Conservation (phyloP, 2,329 filamentous ascomycete genomes). For the Ascochyta koolunga region DNA sequence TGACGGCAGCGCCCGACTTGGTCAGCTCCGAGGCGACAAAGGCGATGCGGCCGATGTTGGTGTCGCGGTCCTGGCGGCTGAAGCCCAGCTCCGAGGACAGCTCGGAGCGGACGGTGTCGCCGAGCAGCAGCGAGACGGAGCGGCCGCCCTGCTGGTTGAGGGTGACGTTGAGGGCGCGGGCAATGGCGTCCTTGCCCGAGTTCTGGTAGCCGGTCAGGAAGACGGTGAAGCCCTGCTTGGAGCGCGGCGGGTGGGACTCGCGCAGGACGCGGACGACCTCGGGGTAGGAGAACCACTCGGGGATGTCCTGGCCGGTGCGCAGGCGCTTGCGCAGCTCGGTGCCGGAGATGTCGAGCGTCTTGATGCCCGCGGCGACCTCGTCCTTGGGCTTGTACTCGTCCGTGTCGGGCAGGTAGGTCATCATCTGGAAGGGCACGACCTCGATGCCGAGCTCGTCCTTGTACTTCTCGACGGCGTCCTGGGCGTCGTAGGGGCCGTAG, state of each 20-base stretch:
- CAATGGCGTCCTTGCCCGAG: slow-evolving; percentile 95
- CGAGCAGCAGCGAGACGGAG: slow-evolving; percentile 90
- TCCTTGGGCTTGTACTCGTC: slow-evolving; percentile 96
- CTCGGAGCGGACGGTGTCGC: slow-evolving; percentile 92
- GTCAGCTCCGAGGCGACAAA: slow-evolving; percentile 97
- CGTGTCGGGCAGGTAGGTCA: slow-evolving; percentile 96
- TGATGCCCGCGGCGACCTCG: slow-evolving; percentile 80
- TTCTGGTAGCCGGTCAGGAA: slow-evolving; percentile 98
- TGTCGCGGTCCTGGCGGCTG: slow-evolving; percentile 87
- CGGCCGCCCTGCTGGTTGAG: slow-evolving; percentile 98
- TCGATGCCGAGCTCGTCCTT: slow-evolving; percentile 95
- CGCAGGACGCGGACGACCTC: slow-evolving; percentile 96
- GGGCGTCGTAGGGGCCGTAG: slow-evolving; percentile 97
- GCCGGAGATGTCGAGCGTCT: slow-evolving; percentile 68
- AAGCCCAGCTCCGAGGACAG: slow-evolving; percentile 95
- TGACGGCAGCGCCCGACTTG: slow-evolving; percentile 89
- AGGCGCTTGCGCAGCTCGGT: slow-evolving; percentile 89
- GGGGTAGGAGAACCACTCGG: slow-evolving; percentile 99
- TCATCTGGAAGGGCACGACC: slow-evolving; percentile 99
- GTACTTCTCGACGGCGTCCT: slow-evolving; percentile 96
- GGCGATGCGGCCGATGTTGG: slow-evolving; percentile 93
- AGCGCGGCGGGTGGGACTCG: slow-evolving; percentile 92
- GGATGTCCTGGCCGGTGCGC: slow-evolving; percentile 89
- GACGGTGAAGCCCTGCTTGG: slow-evolving; percentile 94
- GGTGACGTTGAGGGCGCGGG: slow-evolving; percentile 92